Percentiles rank a stretch among this genome's conserved stretches.
These are phyloP conservation scores for Globisporangium paddicum DNA, from an alignment of 352 stramenopile species.

Conservation along the genomic window DNA sequence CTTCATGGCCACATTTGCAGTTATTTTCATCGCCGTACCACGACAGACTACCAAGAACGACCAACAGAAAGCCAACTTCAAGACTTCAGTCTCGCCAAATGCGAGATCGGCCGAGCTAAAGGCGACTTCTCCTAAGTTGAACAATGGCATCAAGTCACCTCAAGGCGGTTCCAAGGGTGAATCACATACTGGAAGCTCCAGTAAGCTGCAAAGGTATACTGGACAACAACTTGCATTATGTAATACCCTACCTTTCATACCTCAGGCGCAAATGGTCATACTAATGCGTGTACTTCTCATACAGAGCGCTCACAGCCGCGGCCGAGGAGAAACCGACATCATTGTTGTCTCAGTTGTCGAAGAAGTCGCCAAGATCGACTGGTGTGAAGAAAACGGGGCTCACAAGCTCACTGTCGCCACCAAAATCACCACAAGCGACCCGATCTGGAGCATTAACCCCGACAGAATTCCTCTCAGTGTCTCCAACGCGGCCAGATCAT, in stretches of 20 bases:
- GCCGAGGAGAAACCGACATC: neutral
- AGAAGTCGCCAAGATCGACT: slow-evolving; percentile 4
- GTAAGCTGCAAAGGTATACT: neutral
- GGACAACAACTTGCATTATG: neutral
- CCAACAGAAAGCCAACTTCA: slow-evolving; percentile 15
- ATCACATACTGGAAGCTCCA: neutral
- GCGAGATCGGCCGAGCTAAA: neutral
- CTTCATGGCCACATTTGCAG: neutral
- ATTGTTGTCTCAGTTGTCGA: neutral
- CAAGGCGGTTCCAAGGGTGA: neutral
- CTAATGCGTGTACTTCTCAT: neutral
- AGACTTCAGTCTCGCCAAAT: neutral
- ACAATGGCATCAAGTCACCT: slow-evolving; percentile 2
- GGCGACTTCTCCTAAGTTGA: neutral
- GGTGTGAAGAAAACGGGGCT: neutral
- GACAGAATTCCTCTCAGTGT: neutral
- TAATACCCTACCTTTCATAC: neutral
- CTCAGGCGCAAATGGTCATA: neutral
- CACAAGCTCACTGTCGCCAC: neutral
- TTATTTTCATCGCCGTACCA: neutral
- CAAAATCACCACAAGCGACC: neutral
- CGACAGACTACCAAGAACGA: slow-evolving; percentile 13
- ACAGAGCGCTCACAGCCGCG: neutral
- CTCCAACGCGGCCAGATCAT: neutral
- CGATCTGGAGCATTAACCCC: neutral